Conservation (phyloP, 331 rosid genomes). For the Erythrophleum ivorense region DNA sequence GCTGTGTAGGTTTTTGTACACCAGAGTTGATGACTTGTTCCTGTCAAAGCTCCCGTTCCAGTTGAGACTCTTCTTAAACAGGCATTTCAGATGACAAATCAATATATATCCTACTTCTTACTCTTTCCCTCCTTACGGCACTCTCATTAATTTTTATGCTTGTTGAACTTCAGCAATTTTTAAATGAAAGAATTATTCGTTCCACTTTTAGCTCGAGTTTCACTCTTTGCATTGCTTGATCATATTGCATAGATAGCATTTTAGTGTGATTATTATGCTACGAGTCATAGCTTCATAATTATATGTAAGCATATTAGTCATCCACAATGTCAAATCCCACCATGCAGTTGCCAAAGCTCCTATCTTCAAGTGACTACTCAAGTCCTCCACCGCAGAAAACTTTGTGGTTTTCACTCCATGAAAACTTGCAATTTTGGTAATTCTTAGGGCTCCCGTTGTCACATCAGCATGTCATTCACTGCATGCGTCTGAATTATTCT, state of each 20-base stretch:
- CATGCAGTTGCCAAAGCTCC: slow-evolving; percentile 34
- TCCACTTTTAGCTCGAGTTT: neutral
- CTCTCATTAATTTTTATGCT: neutral
- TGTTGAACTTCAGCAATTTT: neutral
- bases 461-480: slow-evolving; percentile 36
- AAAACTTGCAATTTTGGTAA: slow-evolving; percentile 17
- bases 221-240: neutral
- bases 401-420: slow-evolving; percentile 5
- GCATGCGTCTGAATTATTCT: slow-evolving; percentile 37
- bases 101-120: neutral
- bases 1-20: neutral
- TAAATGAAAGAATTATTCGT: neutral
- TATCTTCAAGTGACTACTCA: slow-evolving; percentile 33
- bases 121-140: neutral
- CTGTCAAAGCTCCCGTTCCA: neutral
- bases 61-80: slow-evolving; percentile 1
- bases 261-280: neutral
- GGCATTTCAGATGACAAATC: neutral
- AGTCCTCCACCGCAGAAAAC: slow-evolving; percentile 21
- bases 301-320: neutral
- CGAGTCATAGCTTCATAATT: slow-evolving; percentile 1
- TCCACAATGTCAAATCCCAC: slow-evolving; percentile 41
- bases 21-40: neutral
- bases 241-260: slow-evolving; percentile 11
- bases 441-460: slow-evolving; percentile 30